Evolutionary conservation across 192 early-diverging fungal genomes (phyloP), one percentile per base, ranked within the genome.

Genomic region (Coemansia sp.): DNA sequence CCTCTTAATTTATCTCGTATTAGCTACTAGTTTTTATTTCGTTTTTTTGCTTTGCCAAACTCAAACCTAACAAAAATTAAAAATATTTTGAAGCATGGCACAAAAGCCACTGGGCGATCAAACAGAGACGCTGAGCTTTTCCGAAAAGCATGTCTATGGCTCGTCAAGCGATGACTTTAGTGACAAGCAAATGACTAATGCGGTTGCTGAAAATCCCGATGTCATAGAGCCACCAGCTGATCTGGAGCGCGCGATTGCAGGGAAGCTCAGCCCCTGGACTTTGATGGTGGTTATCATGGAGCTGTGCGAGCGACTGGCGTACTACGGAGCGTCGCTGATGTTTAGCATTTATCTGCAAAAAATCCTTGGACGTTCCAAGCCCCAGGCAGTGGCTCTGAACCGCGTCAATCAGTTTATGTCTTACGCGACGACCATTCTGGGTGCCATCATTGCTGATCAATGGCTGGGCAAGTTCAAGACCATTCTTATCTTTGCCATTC

Each of bases 391-490:
- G 0, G 85, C 72, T 17, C 72, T 87, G 40, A 74, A 76, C 11
- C 83, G 77, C 63, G 77, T 83, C 28, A 85, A 84, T 72, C 82
- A 85, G 65, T 85, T 88, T 70, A 77, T 75, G 48, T 84, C 82
- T 30, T 86, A 85, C 40, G 66, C 81, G 22, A 85, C 83, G n/a
- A 78, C 85, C 20, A 81, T 86, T 45, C 49, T 86, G 34, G 84
- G 85, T 42, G 91, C 87, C 22, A 77, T 89, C 17, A 54, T 91
- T 31, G 85, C 89, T 7, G 91, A 93, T 80, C 83, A 86, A 72
- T 89, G 81, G 76, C 59, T 85, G 34, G 91, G 91, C 60, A 89
- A 89, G 71, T 91, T 84, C 73, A 85, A 84, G 31, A 84, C 91
- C 4, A 91, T 93, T 29, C n/a, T 86, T 29, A 2, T 89, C 22